Conservation (phyloP, 139 green algal genomes). For the Chlamydomonas urium region DNA sequence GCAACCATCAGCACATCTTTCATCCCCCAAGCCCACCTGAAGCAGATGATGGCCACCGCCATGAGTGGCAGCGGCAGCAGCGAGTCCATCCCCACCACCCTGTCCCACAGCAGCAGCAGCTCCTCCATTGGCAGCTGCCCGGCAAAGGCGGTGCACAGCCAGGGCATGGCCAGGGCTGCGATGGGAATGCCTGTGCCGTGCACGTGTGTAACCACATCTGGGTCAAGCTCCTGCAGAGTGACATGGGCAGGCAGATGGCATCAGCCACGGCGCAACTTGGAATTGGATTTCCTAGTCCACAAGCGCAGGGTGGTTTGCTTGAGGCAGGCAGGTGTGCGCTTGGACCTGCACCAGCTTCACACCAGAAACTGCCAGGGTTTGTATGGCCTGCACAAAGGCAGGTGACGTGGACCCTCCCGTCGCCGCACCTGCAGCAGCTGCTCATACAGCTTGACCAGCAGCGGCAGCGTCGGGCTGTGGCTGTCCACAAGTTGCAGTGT, state of each 20-base stretch:
- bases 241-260: no score
- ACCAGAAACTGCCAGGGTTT: no score
- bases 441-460: slow-evolving; percentile 44
- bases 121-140: slow-evolving; percentile 18
- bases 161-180: slow-evolving; percentile 40
- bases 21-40: slow-evolving; percentile 49
- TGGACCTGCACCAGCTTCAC: no score
- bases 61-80: slow-evolving; percentile 59
- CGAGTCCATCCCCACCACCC: slow-evolving; percentile 64
- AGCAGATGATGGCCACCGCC: slow-evolving; percentile 49
- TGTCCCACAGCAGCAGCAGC: slow-evolving; percentile 71
- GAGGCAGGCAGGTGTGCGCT: no score
- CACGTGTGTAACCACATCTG: slow-evolving; percentile 43
- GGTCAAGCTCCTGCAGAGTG: slow-evolving; percentile 45
- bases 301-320: no score
- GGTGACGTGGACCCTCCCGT: background rate
- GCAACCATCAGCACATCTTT: background rate
- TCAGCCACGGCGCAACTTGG: no score
- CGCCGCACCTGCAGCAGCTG: slow-evolving; percentile 42
- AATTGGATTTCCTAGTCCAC: no score
- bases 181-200: slow-evolving; percentile 23
- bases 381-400: background rate
- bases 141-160: slow-evolving; percentile 50
- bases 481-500: slow-evolving; percentile 20
- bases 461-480: slow-evolving; percentile 43